Base-by-base conservation (phyloP, 163 green algal genomes). In the Botryococcus braunii region DNA sequence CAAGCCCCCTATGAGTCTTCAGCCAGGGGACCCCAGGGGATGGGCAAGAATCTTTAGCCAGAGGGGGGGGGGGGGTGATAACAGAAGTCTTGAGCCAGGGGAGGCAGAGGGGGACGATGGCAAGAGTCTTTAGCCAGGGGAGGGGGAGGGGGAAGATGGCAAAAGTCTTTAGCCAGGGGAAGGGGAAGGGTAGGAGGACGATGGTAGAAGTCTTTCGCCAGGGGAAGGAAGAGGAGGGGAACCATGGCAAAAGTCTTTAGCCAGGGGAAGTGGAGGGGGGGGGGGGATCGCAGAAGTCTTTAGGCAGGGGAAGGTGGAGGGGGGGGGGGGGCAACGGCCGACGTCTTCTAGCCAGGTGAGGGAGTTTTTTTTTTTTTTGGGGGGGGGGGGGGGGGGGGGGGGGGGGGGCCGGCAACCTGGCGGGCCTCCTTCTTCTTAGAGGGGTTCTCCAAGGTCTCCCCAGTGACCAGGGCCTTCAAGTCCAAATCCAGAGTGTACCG, bases 401-500 rank as follows among this genome's bases (percentile, higher is more conserved):
- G 47, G 9, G 1, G 34, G 9, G 52, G 31, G 4, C n/a, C n/a
- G n/a, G n/a, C 35, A 58, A 91, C 86, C 86, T 92, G 89, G 72
- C 83, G 74, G 21, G 88, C 83, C 69, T 95, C 91, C 49, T 83
- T 83, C 71, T 85, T 87, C 82, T 97, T 97, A 64, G 81, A 89
- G 69, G 70, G 77, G 81, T 92, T 95, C 38, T 97, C 91, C 13
- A 96, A 29, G 7, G 79, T 84, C 32, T 99, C 95, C 9, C 74
- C 13, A 0, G 84, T 88, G 31, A 97, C 88, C 17, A 92, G 77
- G 36, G 70, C 80, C 89, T 99, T 99, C 57, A 99, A 79, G 78
- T 99, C 93, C 17, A 97, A 83, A 59, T 99, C 95, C 63, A 99
- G 81, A 3, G 86, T 93, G 89, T 99, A 99, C 48, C 95, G 88